Base-by-base conservation (phyloP, 495 filamentous ascomycete species). In the Aspergillus heteromorphus region DNA sequence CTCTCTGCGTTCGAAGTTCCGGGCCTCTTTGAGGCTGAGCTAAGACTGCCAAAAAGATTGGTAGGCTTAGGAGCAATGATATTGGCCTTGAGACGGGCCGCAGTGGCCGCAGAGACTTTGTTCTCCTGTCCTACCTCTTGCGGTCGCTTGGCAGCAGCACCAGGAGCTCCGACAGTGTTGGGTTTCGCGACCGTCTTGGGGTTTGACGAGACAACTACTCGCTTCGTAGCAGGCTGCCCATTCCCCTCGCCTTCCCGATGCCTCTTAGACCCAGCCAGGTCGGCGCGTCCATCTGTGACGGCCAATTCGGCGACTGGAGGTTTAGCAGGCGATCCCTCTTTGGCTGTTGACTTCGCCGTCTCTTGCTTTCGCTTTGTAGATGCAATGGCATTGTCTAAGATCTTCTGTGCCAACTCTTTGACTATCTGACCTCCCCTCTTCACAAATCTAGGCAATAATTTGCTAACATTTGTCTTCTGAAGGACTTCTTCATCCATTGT, bases 371-470 rank as follows among this genome's bases (percentile, higher is more conserved):
- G 72, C 59, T 80, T 81, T 2, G 73, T 73, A 10, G 75, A 79
- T 9, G 71, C 75, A 16, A 76, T 77, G 29, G 82, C 82, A 57
- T 80, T 81, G 17, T 82, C 77, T 18, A 79, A 54, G 17, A 87
- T 78, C 48, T 72, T 73, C 63, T 87, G 81, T 1, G 80, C 78
- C 16, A 82, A 68, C 7, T 62, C 70, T 55, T 84, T 86, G 4
- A 79, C 80, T 31, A 82, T 72, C 4, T 79, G 79, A 50, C 85
- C 83, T 4, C 88, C 86, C 53, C 82, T 82, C 64, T 87, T 88
- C 20, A 79, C 70, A 41, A 87, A 82, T 45, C 82, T 80, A 4
- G 80, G 79, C 2, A 84, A 67, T 11, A 87, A 66, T 50, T 82
- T 84, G 25, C 81, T 74, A 36, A 93, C 73, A 58, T 91, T 92